These are phyloP conservation scores for Ilex aquifolium DNA, from an alignment of 257 asterid genomes.

Conservation along the genomic window DNA sequence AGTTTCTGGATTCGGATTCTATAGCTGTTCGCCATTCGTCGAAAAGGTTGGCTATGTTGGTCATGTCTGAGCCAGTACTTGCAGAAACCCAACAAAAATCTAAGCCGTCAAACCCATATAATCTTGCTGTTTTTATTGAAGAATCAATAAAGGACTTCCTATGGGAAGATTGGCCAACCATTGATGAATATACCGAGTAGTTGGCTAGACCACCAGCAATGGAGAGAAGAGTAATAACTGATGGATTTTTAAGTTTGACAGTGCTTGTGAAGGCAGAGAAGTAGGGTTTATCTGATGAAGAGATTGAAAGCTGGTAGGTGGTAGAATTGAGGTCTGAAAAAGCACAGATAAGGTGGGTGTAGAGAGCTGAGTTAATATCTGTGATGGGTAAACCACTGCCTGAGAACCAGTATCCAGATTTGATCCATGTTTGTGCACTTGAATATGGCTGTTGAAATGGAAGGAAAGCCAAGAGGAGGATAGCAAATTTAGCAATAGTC, in stretches of 20 bases:
- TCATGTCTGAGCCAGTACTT: constrained; percentile 14
- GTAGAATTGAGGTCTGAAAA: constrained; percentile 22
- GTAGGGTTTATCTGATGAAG: constrained; percentile 17
- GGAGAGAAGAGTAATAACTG: constrained; percentile 28
- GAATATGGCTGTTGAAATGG: not conserved
- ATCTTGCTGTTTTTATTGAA: constrained; percentile 18
- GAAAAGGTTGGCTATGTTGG: constrained; percentile 21
- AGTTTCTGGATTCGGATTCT: constrained; percentile 11
- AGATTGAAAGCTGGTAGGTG: constrained; percentile 18
- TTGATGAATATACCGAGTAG: constrained; percentile 12
- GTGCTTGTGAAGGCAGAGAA: constrained; percentile 26
- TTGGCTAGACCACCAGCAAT: constrained; percentile 10
- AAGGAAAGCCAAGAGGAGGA: too few relatives aligned
- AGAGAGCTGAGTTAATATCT: constrained; percentile 30
- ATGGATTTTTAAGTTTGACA: constrained; percentile 31
- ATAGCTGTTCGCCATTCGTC: constrained; percentile 30
- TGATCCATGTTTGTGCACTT: not conserved
- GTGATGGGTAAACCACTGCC: constrained; percentile 23
- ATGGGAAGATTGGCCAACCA: constrained; percentile 12
- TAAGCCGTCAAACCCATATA: constrained; percentile 26
- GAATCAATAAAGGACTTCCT: constrained; percentile 21
- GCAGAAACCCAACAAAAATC: constrained; percentile 9
- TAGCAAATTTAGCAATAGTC: too few relatives aligned
- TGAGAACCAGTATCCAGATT: constrained; percentile 35
- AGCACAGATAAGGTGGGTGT: constrained; percentile 31